Conservation (phyloP, 805 yeast genomes). For the Metschnikowia gelsemii region DNA sequence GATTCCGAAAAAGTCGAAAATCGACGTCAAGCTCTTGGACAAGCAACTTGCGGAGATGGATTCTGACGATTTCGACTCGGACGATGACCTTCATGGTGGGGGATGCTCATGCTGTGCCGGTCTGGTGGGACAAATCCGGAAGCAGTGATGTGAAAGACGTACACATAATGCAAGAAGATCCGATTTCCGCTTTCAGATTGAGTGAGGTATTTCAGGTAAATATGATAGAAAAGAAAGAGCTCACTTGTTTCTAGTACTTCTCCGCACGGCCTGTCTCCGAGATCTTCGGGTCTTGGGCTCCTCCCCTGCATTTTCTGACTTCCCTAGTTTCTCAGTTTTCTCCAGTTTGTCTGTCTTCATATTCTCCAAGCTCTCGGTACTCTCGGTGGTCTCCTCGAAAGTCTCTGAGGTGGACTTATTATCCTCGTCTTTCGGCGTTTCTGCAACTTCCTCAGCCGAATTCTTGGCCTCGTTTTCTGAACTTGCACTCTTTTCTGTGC, state of each 20-base stretch:
- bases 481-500: neutral
- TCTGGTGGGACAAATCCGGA: constrained; percentile 17
- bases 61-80: constrained; percentile 21
- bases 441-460: neutral
- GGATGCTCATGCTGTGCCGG: constrained; percentile 23
- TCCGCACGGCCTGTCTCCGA: constrained; percentile 16
- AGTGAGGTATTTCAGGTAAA: no score
- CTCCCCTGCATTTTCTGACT: constrained; percentile 8
- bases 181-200: no score
- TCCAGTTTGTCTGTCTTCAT: constrained; percentile 4
- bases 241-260: constrained; percentile 17
- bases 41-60: constrained; percentile 22
- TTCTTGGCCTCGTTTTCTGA: neutral
- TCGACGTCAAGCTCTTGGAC: constrained; percentile 21
- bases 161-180: no score
- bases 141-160: no score
- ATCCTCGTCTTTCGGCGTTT: neutral
- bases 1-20: constrained; percentile 2
- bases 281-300: constrained; percentile 18
- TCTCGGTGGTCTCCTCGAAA: no score
- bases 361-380: no score
- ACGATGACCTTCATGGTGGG: constrained; percentile 15
- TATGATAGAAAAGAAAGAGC: no score
- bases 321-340: constrained; percentile 5
- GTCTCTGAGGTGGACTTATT: no score